A percentile compares a stretch with the other conserved stretches of the same genome.
These are phyloP conservation scores for Jimgerdemannia flammicorona DNA, from an alignment of 192 early-diverging fungal species.

Conservation along the genomic window DNA sequence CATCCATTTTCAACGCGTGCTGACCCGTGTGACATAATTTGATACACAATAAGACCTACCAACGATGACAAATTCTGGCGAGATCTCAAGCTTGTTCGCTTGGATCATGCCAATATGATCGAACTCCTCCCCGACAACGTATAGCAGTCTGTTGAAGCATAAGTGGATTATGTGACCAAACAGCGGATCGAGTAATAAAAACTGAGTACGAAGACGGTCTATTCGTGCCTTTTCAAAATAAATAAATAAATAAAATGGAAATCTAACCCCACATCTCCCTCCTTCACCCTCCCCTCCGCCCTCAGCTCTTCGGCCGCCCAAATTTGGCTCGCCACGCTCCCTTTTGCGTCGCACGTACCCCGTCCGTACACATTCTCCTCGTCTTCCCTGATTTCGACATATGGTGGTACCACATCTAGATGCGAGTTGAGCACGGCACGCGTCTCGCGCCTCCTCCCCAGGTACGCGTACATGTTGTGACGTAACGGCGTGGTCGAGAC, in stretches of 20 bases:
- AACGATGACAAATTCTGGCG: conserved; percentile 35
- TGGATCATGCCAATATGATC: conserved; percentile 47
- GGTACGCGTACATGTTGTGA: conserved; percentile 39
- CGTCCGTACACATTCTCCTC: conserved; percentile 40
- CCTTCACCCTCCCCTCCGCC: conserved; percentile 38
- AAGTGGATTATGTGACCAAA: neutral
- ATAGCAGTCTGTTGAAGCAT: conserved; percentile 22
- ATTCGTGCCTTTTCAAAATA: too few species aligned
- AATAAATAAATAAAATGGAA: too few species aligned
- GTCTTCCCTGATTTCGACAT: conserved; percentile 34
- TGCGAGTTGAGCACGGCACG: conserved; percentile 39
- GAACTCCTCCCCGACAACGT: conserved; percentile 50
- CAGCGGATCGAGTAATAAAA: neutral
- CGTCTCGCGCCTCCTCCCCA: conserved; percentile 30
- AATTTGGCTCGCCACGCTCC: conserved; percentile 40
- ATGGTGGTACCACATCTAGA: conserved; percentile 45
- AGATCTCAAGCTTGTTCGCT: conserved; percentile 37
- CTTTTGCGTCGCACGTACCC: conserved; percentile 45
- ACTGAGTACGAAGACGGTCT: neutral
- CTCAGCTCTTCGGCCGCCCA: conserved; percentile 39
- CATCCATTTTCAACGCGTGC: conserved; percentile 2
- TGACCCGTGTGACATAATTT: neutral
- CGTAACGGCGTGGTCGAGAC: conserved; percentile 11
- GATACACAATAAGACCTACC: neutral
- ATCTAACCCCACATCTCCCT: conserved; percentile 37